A percentile compares a stretch with the other conserved stretches of the same genome.
phyloP scores from a whole-genome alignment of 2,329 filamentous ascomycete genomes.

The Fusarium caatingaense region DNA sequence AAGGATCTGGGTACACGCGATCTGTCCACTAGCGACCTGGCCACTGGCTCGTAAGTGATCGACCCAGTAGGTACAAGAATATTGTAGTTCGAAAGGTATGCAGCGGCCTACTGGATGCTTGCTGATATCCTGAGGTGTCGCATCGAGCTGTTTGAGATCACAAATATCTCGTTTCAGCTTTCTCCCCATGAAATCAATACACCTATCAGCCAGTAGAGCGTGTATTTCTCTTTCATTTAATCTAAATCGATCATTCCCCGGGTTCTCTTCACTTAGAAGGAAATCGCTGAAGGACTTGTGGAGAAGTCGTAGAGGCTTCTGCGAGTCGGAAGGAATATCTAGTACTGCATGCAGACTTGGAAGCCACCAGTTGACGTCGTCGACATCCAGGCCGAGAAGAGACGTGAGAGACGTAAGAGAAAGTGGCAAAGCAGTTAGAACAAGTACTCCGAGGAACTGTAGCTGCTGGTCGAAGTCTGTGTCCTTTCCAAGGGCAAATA shows the following conservation, averaged over 20 bases:
- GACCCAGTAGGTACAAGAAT: neutral
- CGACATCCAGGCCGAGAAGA: neutral
- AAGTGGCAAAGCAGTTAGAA: neutral
- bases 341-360: neutral
- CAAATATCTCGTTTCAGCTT: neutral
- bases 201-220: neutral
- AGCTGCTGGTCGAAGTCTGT: neutral
- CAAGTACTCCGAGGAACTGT: neutral
- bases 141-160: neutral
- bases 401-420: neutral
- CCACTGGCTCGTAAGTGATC: neutral
- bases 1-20: no score
- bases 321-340: neutral
- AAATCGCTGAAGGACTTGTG: neutral
- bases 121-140: neutral
- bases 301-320: neutral
- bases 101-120: rapidly evolving
- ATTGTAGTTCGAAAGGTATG: neutral
- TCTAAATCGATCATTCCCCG: neutral
- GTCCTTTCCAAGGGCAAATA: neutral
- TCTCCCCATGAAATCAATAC: rapidly evolving
- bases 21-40: no score
- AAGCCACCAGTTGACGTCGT: neutral
- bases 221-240: neutral
- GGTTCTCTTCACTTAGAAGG: neutral